Conservation (phyloP, 2,329 filamentous ascomycete genomes). For the Apiospora hydei region DNA sequence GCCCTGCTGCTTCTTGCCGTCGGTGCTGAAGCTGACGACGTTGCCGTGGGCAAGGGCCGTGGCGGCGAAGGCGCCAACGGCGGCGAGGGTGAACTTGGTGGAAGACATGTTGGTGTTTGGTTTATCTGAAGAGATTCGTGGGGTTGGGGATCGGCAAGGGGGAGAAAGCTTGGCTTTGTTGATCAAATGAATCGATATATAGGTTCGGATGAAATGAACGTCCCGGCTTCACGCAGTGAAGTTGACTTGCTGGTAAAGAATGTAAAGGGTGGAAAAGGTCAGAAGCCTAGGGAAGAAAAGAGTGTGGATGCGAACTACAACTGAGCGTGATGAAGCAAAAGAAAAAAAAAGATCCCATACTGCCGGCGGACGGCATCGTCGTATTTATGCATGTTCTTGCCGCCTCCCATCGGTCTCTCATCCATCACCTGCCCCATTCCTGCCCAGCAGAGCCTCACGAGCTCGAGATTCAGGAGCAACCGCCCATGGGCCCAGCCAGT, state of each 20-base stretch:
- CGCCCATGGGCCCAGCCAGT: background rate
- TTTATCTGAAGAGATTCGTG: background rate
- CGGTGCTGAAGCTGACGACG: slow-evolving; percentile 56
- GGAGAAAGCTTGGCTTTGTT: slow-evolving; percentile 1
- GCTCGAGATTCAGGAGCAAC: background rate
- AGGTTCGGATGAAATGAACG: slow-evolving; percentile 19
- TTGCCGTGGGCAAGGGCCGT: slow-evolving; percentile 51
- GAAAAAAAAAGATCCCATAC: background rate
- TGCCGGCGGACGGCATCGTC: background rate
- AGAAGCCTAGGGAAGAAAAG: slow-evolving; percentile 2
- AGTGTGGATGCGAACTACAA: background rate
- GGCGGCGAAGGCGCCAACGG: slow-evolving; percentile 38
- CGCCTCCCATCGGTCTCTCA: background rate
- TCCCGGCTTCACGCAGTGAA: slow-evolving; percentile 30
- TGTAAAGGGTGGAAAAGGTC: slow-evolving; percentile 22
- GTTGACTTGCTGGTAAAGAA: slow-evolving; percentile 24
- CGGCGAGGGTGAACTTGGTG: slow-evolving; percentile 32
- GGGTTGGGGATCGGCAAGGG: no score
- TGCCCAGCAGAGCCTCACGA: background rate
- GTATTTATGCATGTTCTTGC: background rate
- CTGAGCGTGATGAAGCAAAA: slow-evolving; percentile 13
- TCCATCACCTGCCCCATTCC: background rate
- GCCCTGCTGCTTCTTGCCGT: slow-evolving; percentile 45
- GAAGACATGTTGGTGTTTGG: slow-evolving; percentile 28
- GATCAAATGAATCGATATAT: background rate